A percentile compares a stretch with the other conserved stretches of the same genome.
Evolutionary conservation across 345 rosid species (phyloP).

Genomic region (Eutrema heterophyllum): DNA sequence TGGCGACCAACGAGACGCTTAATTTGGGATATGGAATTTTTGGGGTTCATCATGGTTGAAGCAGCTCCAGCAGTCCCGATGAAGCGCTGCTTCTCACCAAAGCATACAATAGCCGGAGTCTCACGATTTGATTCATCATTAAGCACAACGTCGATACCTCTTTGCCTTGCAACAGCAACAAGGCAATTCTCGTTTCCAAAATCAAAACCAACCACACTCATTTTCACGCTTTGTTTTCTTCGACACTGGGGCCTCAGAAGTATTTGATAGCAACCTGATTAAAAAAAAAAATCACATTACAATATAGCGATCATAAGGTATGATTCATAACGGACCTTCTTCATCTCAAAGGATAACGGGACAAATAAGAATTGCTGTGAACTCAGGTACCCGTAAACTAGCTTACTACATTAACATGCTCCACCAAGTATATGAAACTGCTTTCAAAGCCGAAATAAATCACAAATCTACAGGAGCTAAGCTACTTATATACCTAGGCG

Average conservation of each 20-base stretch:
- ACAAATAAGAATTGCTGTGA: background rate
- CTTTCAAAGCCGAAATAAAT: no score
- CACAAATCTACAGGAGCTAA: no score
- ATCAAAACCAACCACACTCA: slow-evolving; percentile 99
- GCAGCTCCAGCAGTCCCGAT: slow-evolving; percentile 99
- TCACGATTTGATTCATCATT: slow-evolving; percentile 98
- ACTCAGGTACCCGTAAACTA: background rate
- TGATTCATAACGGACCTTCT: no score
- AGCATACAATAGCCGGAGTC: slow-evolving; percentile 92
- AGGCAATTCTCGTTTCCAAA: slow-evolving; percentile 92
- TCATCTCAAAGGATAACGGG: background rate
- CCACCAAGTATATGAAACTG: no score
- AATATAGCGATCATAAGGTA: no score
- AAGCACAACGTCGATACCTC: slow-evolving; percentile 97
- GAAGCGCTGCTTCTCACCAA: slow-evolving; percentile 94
- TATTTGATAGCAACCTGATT: background rate
- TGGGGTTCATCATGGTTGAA: slow-evolving; percentile 91
- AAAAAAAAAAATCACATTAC: no score
- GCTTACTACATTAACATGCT: no score
- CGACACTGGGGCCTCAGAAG: background rate
- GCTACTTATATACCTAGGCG: no score
- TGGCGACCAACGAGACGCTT: slow-evolving; percentile 78
- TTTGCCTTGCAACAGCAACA: slow-evolving; percentile 98
- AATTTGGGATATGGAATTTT: slow-evolving; percentile 81
- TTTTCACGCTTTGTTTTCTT: slow-evolving; percentile 37